These are phyloP conservation scores for Chlorella sp. DNA, from an alignment of 139 green algal species.

Conservation along the genomic window DNA sequence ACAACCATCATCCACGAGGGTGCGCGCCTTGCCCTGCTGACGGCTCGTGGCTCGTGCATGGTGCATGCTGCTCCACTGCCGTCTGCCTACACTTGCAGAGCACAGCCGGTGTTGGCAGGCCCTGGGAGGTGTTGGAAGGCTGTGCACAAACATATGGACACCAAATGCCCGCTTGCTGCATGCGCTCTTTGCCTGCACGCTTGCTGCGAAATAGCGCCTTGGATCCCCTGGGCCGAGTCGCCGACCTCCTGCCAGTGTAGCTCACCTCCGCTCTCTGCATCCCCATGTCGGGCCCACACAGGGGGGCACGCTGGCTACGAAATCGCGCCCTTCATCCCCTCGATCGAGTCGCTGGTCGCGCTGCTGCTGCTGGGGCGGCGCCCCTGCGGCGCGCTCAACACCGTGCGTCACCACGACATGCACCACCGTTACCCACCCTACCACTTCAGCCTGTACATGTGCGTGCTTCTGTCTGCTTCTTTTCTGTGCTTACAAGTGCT, in stretches of 20 bases:
- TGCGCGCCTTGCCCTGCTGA: slow-evolving; percentile 12
- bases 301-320: slow-evolving; percentile 90
- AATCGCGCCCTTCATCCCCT: slow-evolving; percentile 86
- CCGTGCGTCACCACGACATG: slow-evolving; percentile 87
- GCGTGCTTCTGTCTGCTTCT: too few relatives aligned
- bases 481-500: too few relatives aligned
- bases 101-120: too few relatives aligned
- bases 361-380: neutral
- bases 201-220: neutral
- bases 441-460: slow-evolving; percentile 92
- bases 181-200: neutral
- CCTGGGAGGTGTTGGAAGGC: neutral
- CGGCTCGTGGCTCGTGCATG: neutral
- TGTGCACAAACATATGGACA: too few relatives aligned
- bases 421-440: slow-evolving; percentile 80
- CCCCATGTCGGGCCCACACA: slow-evolving; percentile 35
- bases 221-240: neutral
- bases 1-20: slow-evolving; percentile 89
- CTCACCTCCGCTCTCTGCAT: too few relatives aligned
- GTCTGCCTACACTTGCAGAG: too few relatives aligned
- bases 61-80: too few relatives aligned
- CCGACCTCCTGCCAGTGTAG: neutral
- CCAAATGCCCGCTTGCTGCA: too few relatives aligned
- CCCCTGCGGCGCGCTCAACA: slow-evolving; percentile 70
- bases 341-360: slow-evolving; percentile 47